phyloP scores from a whole-genome alignment of 1,139 yeast species.

The Blastobotrys persicus region DNA sequence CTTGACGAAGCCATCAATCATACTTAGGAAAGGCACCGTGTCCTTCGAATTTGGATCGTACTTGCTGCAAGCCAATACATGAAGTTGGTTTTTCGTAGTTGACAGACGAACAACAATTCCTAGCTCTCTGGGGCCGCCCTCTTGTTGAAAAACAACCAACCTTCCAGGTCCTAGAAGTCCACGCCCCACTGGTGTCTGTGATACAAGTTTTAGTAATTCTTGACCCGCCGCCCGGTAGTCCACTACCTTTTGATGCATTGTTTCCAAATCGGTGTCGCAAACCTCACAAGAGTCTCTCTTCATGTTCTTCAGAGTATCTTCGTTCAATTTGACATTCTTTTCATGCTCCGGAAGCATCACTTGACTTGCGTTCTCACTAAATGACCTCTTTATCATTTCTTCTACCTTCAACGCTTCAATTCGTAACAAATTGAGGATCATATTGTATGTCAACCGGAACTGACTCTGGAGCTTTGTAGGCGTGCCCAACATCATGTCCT shows the following conservation, averaged over 20 bases:
- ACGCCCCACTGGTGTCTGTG: constrained; percentile 48
- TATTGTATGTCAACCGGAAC: constrained; percentile 89
- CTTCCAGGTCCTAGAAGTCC: constrained; percentile 57
- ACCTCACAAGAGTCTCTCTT: constrained; percentile 43
- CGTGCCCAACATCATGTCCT: constrained; percentile 77
- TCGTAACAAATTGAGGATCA: constrained; percentile 87
- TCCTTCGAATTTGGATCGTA: constrained; percentile 13
- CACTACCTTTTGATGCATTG: constrained; percentile 46
- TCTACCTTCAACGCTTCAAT: constrained; percentile 94
- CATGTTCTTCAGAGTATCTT: constrained; percentile 46
- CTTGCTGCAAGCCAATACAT: constrained; percentile 15
- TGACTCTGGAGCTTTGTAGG: constrained; percentile 90
- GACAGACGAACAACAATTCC: constrained; percentile 41
- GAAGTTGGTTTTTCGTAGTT: constrained; percentile 14
- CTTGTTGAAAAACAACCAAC: constrained; percentile 57
- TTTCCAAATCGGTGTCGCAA: constrained; percentile 44
- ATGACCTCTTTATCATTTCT: constrained; percentile 95
- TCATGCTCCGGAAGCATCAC: constrained; percentile 85
- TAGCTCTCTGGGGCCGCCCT: constrained; percentile 40
- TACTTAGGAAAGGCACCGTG: constrained; percentile 51
- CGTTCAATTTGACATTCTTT: constrained; percentile 54
- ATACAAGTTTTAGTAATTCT: constrained; percentile 48
- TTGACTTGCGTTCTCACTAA: constrained; percentile 88
- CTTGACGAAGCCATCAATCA: constrained; percentile 35
- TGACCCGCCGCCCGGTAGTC: constrained; percentile 44